Evolutionary conservation across 1,284 basidiomycete species (phyloP).

Genomic region (Ustilago nuda): DNA sequence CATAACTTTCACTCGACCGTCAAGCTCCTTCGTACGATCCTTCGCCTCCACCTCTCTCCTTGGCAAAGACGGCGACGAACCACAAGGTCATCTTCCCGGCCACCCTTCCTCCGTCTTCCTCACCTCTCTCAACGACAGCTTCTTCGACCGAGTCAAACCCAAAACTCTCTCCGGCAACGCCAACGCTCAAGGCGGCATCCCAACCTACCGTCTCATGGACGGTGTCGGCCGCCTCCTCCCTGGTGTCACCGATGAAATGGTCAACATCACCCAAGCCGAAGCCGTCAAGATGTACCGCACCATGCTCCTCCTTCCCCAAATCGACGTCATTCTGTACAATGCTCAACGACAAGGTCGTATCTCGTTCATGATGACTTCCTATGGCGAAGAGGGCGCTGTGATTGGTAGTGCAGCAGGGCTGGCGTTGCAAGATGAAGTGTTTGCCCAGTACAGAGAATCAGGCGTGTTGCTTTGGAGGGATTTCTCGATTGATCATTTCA

Average conservation of each 20-base stretch:
- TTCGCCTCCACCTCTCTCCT: slow-evolving; percentile 21
- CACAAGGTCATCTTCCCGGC: slow-evolving; percentile 58
- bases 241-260: slow-evolving; percentile 54
- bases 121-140: slow-evolving; percentile 56
- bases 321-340: slow-evolving; percentile 90
- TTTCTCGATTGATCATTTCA: slow-evolving; percentile 71
- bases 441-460: slow-evolving; percentile 75
- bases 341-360: slow-evolving; percentile 93
- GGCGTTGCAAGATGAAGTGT: slow-evolving; percentile 80
- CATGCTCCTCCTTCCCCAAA: slow-evolving; percentile 76
- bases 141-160: slow-evolving; percentile 55
- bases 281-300: slow-evolving; percentile 59
- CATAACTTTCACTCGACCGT: neutral
- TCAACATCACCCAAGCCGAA: slow-evolving; percentile 52
- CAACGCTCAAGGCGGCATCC: slow-evolving; percentile 57
- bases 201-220: slow-evolving; percentile 61
- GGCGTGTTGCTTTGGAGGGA: slow-evolving; percentile 90
- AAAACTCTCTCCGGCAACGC: slow-evolving; percentile 44
- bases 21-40: neutral
- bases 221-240: slow-evolving; percentile 52
- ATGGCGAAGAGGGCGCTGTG: slow-evolving; percentile 92
- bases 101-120: slow-evolving; percentile 59
- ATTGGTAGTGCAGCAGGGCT: slow-evolving; percentile 89
- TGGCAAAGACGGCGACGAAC: slow-evolving; percentile 40
- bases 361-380: slow-evolving; percentile 82